These are phyloP conservation scores for Penicillium robsamsonii DNA, from an alignment of 495 filamentous ascomycete genomes.

Conservation along the genomic window DNA sequence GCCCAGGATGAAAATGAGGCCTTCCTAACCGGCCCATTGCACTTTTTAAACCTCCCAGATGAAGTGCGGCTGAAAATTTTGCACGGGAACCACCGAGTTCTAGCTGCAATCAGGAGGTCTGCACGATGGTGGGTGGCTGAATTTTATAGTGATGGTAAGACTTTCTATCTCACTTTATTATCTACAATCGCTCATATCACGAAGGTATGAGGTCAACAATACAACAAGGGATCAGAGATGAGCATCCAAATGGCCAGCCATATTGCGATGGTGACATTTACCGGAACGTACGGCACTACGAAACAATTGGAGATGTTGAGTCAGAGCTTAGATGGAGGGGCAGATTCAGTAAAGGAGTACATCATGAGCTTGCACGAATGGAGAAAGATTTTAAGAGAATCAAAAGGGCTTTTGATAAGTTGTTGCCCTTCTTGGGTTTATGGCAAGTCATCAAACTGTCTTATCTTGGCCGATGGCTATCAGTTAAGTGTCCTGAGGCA, in stretches of 20 bases:
- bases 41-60: conserved; percentile 4
- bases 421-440: conserved; percentile 3
- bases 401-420: not conserved
- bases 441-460: not conserved
- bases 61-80: conserved; percentile 1
- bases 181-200: not conserved
- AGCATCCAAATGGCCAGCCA: conserved; percentile 10
- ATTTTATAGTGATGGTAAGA: conserved; percentile 4
- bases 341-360: conserved; percentile 10
- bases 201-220: not conserved
- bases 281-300: conserved; percentile 9
- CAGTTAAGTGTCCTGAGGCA: not conserved
- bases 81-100: no score
- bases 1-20: not conserved
- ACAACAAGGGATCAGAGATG: conserved; percentile 5
- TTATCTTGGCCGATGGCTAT: conserved; percentile 3
- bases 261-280: conserved; percentile 19
- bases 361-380: conserved; percentile 1
- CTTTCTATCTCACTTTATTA: conserved; percentile 1
- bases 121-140: conserved; percentile 6
- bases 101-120: no score
- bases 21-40: conserved; percentile 5
- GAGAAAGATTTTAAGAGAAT: conserved; percentile 7
- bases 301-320: conserved; percentile 10
- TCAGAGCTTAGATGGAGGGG: conserved; percentile 9